Evolutionary conservation across 768 basidiomycete genomes (phyloP).

Genomic region (Tylopilus felleus): DNA sequence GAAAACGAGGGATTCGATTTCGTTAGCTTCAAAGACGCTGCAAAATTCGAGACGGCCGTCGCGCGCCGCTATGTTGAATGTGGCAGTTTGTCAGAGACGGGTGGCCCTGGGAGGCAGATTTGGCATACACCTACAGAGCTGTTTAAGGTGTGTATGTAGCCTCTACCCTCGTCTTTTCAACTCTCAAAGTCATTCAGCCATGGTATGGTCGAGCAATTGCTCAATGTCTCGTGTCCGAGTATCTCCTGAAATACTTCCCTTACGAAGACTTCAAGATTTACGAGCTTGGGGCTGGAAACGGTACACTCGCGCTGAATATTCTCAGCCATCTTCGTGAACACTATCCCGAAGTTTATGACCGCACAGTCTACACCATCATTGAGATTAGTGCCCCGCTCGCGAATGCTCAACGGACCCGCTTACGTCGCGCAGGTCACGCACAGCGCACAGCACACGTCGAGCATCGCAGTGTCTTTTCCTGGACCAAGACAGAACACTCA

Average conservation of each 20-base stretch:
- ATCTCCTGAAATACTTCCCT: constrained; percentile 92
- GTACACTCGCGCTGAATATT: constrained; percentile 87
- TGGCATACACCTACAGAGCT: constrained; percentile 99
- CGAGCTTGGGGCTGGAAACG: constrained; percentile 98
- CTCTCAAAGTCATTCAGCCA: constrained; percentile 52
- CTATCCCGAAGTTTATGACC: constrained; percentile 90
- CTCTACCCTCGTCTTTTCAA: neutral
- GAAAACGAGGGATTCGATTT: constrained; percentile 63
- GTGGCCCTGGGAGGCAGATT: constrained; percentile 81
- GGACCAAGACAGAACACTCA: constrained; percentile 68
- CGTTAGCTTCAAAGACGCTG: constrained; percentile 54
- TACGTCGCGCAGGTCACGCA: constrained; percentile 41
- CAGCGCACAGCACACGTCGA: constrained; percentile 55
- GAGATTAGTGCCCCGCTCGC: constrained; percentile 87
- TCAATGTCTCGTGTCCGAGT: constrained; percentile 84
- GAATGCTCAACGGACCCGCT: constrained; percentile 61
- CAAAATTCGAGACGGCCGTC: constrained; percentile 81
- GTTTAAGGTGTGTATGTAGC: constrained; percentile 71
- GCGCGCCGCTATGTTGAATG: constrained; percentile 71
- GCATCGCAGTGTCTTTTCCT: constrained; percentile 83
- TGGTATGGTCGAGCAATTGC: constrained; percentile 92
- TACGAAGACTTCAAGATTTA: constrained; percentile 96
- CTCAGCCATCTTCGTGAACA: constrained; percentile 73
- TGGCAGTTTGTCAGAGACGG: constrained; percentile 50
- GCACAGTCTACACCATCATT: constrained; percentile 90